Evolutionary conservation across 148 eudicot genomes (phyloP), one percentile per base, ranked within the genome.

Genomic region (Persicaria maculosa): DNA sequence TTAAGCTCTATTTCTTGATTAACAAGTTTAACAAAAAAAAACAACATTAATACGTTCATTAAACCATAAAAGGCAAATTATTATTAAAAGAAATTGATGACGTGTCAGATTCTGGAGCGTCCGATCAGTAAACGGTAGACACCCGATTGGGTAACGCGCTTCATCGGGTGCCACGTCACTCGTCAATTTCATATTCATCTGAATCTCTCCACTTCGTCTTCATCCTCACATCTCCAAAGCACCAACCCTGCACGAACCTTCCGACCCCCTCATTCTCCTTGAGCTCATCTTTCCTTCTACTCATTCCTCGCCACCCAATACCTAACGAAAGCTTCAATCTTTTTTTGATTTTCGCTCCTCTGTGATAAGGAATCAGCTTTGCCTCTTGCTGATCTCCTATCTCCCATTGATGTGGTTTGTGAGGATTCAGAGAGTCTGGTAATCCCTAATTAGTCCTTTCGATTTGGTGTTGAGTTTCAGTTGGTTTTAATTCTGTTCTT

Each of bases 121-220:
- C 52, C 52, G 58, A 54, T 54, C n/a, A 16, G n/a, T 54, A 4
- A 54, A 19, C 54, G 40, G 40, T 3, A 14, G 16, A 50, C 12
- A 11, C 54, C 54, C 12, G n/a, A n/a, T 15, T 1, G 7, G 58
- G 65, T 22, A 59, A 59, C 65, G 65, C 65, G 65, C 65, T 59
- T 59, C 65, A 14, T 59, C 31, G 40, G 40, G 12, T 59, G 43
- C 65, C 65, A 59, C 65, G 65, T 59, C 65, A 59, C 19, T 36
- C 65, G 12, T 9, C 65, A 8, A 36, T 59, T 22, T 59, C 15
- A 10, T 59, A 19, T 22, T 59, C 65, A 59, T 59, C 25, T 22
- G 25, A 22, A 22, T 22, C 31, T 59, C 65, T 20, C 65, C 65
- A 59, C 65, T 9, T 59, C 40, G 9, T 59, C 65, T 9, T 22